These are phyloP conservation scores for Lagenidium giganteum DNA, from an alignment of 352 stramenopile genomes.

Conservation along the genomic window DNA sequence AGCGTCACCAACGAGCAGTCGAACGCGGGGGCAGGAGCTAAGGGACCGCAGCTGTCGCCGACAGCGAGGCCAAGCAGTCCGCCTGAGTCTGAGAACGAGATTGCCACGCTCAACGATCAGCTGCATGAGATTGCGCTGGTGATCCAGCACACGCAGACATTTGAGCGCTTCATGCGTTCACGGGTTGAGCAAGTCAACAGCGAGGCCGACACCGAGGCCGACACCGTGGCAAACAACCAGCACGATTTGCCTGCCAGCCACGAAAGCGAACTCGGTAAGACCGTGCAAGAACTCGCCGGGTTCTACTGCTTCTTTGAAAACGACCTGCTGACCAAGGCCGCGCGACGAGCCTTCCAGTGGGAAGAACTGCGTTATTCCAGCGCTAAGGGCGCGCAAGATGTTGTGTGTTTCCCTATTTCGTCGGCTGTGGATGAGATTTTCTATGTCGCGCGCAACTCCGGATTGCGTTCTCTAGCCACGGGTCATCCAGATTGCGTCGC, in stretches of 20 bases:
- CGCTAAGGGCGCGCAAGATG: conserved; percentile 17
- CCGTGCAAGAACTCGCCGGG: conserved; percentile 75
- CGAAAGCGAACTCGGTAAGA: conserved; percentile 75
- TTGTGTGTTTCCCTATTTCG: conserved; percentile 68
- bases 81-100: conserved; percentile 35
- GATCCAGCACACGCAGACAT: conserved; percentile 87
- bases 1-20: conserved; percentile 15
- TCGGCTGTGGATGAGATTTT: conserved; percentile 86
- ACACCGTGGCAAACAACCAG: background rate
- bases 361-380: conserved; percentile 75
- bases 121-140: conserved; percentile 83
- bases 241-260: conserved; percentile 46
- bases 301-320: conserved; percentile 89
- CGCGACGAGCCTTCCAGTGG: conserved; percentile 80
- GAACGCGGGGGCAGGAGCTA: background rate
- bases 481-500: conserved; percentile 78
- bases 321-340: conserved; percentile 64
- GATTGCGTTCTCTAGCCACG: conserved; percentile 71
- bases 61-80: conserved; percentile 16
- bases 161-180: conserved; percentile 84
- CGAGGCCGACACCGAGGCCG: conserved; percentile 1
- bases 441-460: conserved; percentile 81
- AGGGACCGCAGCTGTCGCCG: background rate
- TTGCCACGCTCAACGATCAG: conserved; percentile 76
- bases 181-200: conserved; percentile 22